Evolutionary conservation across 129 eudicot species (phyloP), one percentile per base, ranked within the genome.

Genomic region (Helichrysum umbraculigerum): DNA sequence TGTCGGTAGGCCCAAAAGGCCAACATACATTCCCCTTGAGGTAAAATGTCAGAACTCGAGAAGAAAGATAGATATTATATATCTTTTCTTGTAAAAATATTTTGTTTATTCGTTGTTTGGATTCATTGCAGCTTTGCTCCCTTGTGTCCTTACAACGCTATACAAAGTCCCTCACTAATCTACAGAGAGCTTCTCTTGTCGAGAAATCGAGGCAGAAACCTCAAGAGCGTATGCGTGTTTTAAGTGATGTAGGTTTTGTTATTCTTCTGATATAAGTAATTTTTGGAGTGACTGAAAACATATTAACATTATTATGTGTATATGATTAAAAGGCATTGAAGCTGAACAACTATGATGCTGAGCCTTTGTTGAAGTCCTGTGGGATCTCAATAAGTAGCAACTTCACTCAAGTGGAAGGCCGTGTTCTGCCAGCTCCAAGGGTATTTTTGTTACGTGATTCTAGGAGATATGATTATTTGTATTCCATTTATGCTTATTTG

Each of bases 191-290:
- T 7, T 85, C 88, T 1, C 68, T 93, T 69, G 97, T 88, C 35
- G 95, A 93, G 78, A 90, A 90, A 79, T 93, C 98, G 17, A 83
- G 98, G 19, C 95, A 90, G 61, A 93, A 93, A 70, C 98, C 98
- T 7, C 85, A 83, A 70, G 97, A 93, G 72, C 76, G 88, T 61
- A 94, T 88, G 87, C 74, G 79, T 7, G 86, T 84, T 30, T 82
- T 94, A 76, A 81, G 77, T 2, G 87, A 89, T 56, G 98, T 94
- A 73, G 61, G 91, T 72, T 30, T 57, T 70, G 16, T 11, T 70
- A 7, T 7, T 0, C 1, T 60, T 39, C 14, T 7, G 21, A 16
- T 44, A 17, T 14, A 25, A 19, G 8, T 8, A 25, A 33, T 58
- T 20, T 39, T 28, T 39, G 72, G 79, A 44, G 20, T 14, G n/a